Conservation (phyloP, 1,284 basidiomycete genomes). For the Irpex sp. region DNA sequence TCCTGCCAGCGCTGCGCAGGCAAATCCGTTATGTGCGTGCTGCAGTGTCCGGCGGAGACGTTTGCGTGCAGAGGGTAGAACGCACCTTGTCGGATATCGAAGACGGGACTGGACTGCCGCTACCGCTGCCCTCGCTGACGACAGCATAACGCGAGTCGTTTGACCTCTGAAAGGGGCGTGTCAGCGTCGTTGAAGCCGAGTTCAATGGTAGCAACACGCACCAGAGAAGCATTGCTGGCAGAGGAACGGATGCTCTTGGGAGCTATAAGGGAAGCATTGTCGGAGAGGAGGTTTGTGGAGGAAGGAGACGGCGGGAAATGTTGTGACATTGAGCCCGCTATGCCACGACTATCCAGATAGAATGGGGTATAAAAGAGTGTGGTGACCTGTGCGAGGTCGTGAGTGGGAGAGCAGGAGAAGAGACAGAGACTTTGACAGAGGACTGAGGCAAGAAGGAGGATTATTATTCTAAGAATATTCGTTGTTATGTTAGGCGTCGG, state of each 20-base stretch:
- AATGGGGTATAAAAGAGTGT: constrained; percentile 15
- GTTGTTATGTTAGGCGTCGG: background rate
- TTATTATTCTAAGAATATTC: background rate
- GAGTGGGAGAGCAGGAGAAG: constrained; percentile 5
- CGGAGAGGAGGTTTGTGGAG: constrained; percentile 45
- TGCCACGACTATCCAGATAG: constrained; percentile 6
- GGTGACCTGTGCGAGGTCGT: constrained; percentile 7
- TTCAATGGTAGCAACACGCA: constrained; percentile 19
- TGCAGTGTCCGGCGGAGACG: background rate
- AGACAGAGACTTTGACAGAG: constrained; percentile 1
- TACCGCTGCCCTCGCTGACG: constrained; percentile 20
- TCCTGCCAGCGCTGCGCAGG: background rate
- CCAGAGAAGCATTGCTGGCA: constrained; percentile 37
- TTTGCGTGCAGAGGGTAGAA: background rate
- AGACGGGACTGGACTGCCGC: constrained; percentile 15
- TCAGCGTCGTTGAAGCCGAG: constrained; percentile 1
- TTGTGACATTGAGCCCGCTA: constrained; percentile 6
- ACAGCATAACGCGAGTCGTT: constrained; percentile 38
- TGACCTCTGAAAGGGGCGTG: constrained; percentile 9
- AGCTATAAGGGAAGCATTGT: background rate
- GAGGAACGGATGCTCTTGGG: constrained; percentile 29
- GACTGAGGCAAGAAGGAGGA: background rate
- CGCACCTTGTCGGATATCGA: constrained; percentile 33
- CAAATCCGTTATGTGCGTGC: background rate
- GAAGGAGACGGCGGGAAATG: constrained; percentile 34